Base-by-base conservation (phyloP, 2,329 filamentous ascomycete species). In the Purpureocillium lavendulum region DNA sequence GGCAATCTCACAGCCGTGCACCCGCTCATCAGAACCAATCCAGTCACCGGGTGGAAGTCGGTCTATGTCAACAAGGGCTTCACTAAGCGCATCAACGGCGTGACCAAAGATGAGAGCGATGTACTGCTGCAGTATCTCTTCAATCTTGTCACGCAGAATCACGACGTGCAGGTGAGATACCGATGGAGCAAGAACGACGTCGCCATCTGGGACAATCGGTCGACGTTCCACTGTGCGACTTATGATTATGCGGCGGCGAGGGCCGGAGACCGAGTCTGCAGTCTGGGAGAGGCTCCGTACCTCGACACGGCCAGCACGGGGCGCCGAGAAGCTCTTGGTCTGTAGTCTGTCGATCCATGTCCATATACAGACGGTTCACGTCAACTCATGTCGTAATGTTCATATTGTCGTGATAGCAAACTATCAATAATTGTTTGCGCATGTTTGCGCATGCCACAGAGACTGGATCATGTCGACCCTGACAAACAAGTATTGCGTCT, bases 191-290 rank as follows among this genome's bases (percentile, higher is more conserved):
- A 66, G 50, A 73, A 75, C 40, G 71, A 76, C 47, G 51, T 70
- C 4, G 73, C 77, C 2, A 79, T 84, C 46, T 84, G 80, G 80
- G 80, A 84, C 51, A 84, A 84, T 49, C 58, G 69, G 37, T 67
- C 59, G 24, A 70, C 62, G 10, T 66, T 60, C 47, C 67, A 71
- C 44, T 66, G 70, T 30, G 77, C 76, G 0, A 82, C 76, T 0
- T 80, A 74, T 45, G 80, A 84, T 47, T 82, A 82, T 11, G 62
- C 49, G 4, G 64, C 61, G 7, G 61, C 62, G 2, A 53, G 66
- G 4, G 56, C 57, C n/a, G 66, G 66, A 4, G 60, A 68, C 40
- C 53, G 66, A 1, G 65, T 66, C 1, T 60, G 57, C 30, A 64
- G 60, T 21, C 43, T 69, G 30, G 66, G 66, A 12, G 66, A 69